phyloP scores from a whole-genome alignment of 768 basidiomycete genomes.

The Naganishia vaughanmartiniae region DNA sequence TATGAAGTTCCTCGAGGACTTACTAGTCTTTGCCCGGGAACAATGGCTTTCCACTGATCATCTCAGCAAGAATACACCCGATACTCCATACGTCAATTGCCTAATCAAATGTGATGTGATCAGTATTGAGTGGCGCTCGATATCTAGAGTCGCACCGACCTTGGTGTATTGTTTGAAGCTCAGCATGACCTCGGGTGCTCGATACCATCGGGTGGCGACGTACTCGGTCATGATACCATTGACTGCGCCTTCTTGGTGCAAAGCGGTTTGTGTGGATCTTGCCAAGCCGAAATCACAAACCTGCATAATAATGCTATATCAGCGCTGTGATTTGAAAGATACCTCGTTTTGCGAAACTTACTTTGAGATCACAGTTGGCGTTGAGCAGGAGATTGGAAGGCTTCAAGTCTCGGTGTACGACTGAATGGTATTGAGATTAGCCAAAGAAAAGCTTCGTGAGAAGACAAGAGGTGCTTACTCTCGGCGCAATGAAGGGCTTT shows the following conservation, averaged over 20 bases:
- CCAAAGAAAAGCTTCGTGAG: not conserved
- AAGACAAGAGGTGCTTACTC: constrained; percentile 29
- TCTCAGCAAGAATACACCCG: constrained; percentile 68
- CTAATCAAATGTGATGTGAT: constrained; percentile 13
- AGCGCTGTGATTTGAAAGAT: constrained; percentile 1
- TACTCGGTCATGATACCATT: constrained; percentile 56
- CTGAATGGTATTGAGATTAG: constrained; percentile 42
- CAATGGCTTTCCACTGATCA: constrained; percentile 92
- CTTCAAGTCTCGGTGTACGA: constrained; percentile 86
- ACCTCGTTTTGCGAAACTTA: constrained; percentile 46
- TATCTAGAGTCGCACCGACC: constrained; percentile 46
- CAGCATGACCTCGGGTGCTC: constrained; percentile 80
- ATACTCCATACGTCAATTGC: constrained; percentile 55
- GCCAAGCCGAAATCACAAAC: constrained; percentile 61
- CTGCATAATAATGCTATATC: constrained; percentile 37
- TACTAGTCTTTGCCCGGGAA: constrained; percentile 89
- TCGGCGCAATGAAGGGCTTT: constrained; percentile 94
- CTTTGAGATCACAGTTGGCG: constrained; percentile 94
- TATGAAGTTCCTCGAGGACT: constrained; percentile 40
- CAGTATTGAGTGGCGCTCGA: not conserved
- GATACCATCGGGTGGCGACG: constrained; percentile 80
- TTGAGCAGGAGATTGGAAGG: constrained; percentile 93
- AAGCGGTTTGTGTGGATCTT: constrained; percentile 53
- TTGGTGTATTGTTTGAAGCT: constrained; percentile 99
- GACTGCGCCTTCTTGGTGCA: constrained; percentile 33